Percentiles rank a stretch among this genome's conserved stretches.
Evolutionary conservation across 345 rosid species (phyloP).

Genomic region (Clausena lansium): DNA sequence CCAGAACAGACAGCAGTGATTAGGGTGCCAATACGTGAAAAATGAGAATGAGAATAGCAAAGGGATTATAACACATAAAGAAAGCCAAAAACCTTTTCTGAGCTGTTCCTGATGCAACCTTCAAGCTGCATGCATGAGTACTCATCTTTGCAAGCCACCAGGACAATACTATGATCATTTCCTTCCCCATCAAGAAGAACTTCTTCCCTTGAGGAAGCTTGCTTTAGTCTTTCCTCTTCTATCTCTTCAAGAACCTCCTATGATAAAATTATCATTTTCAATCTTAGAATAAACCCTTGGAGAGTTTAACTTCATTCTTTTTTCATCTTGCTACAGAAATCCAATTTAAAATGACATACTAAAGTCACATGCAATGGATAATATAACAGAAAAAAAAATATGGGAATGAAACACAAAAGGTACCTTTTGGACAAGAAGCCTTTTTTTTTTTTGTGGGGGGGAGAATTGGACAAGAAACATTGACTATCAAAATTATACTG

Average conservation of each 20-base stretch:
- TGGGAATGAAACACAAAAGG: neutral
- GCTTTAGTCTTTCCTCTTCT: conserved; percentile 72
- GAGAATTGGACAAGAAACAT: neutral
- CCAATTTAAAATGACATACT: neutral
- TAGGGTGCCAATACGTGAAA: neutral
- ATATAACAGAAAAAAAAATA: neutral
- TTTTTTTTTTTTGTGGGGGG: too few species aligned
- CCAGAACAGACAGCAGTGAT: neutral
- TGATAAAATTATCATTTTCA: conserved; percentile 17
- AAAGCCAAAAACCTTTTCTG: conserved; percentile 53
- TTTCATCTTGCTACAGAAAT: neutral
- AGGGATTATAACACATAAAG: conserved; percentile 4
- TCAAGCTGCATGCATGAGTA: conserved; percentile 95
- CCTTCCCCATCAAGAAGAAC: conserved; percentile 35
- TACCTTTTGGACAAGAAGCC: neutral
- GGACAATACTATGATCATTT: conserved; percentile 58
- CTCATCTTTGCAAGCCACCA: conserved; percentile 95
- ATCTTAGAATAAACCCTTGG: conserved; percentile 6
- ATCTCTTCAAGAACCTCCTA: conserved; percentile 89
- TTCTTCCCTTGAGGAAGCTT: conserved; percentile 35
- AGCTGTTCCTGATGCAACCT: conserved; percentile 67
- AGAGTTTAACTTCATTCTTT: neutral
- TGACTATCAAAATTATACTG: neutral
- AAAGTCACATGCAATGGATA: neutral
- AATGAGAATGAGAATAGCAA: neutral